A percentile compares a stretch with the other conserved stretches of the same genome.
Conservation (phyloP, 2,329 filamentous ascomycete species). For the Sporothrix mexicana region DNA sequence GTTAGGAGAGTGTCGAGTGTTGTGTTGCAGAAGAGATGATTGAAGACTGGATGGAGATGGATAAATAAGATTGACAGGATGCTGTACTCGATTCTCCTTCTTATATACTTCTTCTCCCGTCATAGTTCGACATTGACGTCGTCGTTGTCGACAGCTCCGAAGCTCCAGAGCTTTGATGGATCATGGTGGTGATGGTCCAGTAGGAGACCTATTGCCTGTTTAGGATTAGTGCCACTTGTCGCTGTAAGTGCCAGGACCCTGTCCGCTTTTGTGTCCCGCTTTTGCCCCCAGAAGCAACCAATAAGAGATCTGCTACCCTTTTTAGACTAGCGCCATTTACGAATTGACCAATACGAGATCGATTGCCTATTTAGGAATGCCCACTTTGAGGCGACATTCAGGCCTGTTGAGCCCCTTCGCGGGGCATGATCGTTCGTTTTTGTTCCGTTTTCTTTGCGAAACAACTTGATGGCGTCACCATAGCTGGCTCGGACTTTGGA, state of each 20-base stretch:
- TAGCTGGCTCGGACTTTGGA: neutral
- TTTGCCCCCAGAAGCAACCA: neutral
- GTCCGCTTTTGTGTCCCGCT: too few species aligned
- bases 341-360: constrained; percentile 4
- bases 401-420: neutral
- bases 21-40: neutral
- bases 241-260: neutral
- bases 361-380: constrained; percentile 16
- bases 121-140: neutral
- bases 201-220: neutral
- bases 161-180: neutral
- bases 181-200: neutral
- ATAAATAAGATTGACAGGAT: neutral
- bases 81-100: neutral
- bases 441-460: neutral
- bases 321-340: neutral
- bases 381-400: neutral
- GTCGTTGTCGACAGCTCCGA: neutral
- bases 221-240: neutral
- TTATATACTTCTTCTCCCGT: neutral
- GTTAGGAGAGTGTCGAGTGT: neutral
- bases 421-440: neutral
- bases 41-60: neutral
- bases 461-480: neutral
- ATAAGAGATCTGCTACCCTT: constrained; percentile 9